A percentile compares a stretch with the other conserved stretches of the same genome.
Evolutionary conservation across 305 asterid species (phyloP).

Genomic region (Solanum hybrid): DNA sequence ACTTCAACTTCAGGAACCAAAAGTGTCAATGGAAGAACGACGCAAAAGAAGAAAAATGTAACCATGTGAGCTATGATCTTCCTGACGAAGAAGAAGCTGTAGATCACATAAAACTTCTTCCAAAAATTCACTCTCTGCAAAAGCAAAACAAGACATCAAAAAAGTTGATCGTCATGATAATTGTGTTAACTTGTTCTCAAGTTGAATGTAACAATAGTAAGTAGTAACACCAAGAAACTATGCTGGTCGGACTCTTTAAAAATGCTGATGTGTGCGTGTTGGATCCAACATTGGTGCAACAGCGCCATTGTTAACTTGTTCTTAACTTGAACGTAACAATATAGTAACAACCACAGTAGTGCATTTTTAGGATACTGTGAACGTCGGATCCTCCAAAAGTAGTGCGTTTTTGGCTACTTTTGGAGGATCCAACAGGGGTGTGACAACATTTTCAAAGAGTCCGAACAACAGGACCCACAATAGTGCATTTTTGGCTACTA

Average conservation of each 20-base stretch:
- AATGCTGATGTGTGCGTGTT: too few relatives aligned
- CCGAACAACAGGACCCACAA: not conserved
- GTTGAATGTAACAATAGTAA: not conserved
- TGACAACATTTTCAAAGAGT: not conserved
- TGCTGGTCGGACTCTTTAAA: not conserved
- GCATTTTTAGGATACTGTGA: not conserved
- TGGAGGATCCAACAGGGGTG: not conserved
- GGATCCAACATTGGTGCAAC: not conserved
- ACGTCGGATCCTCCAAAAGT: not conserved
- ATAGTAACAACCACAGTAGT: not conserved
- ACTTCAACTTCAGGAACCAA: constrained; percentile 80
- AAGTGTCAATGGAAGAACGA: constrained; percentile 64
- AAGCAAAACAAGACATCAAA: not conserved
- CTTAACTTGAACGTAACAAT: not conserved
- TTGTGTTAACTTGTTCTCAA: not conserved
- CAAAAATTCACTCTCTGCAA: constrained; percentile 67
- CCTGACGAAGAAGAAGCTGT: constrained; percentile 93
- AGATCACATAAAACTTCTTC: constrained; percentile 87
- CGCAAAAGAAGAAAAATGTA: constrained; percentile 82
- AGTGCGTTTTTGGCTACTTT: not conserved
- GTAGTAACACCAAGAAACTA: not conserved
- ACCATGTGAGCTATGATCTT: constrained; percentile 87
- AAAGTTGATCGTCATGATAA: not conserved
- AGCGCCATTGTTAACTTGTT: not conserved
- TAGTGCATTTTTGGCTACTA: not conserved